Base-by-base conservation (phyloP, 306 rosid genomes). In the Purshia tridentata region DNA sequence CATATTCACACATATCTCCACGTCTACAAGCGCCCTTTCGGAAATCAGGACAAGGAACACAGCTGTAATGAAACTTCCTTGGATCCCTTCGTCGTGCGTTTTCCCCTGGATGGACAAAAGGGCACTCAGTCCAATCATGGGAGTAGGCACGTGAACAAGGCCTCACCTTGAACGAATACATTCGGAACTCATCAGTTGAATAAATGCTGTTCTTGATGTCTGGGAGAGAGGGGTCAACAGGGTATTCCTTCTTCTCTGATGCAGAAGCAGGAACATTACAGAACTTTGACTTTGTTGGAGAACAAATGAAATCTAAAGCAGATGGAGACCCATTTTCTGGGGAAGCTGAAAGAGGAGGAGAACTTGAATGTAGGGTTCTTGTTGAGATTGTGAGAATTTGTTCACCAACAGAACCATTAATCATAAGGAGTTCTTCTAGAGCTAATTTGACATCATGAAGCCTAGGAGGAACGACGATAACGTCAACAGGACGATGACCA, bases 11-110 rank as follows among this genome's bases (percentile, higher is more conserved):
- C 98, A 92, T 85, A 78, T 92, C 98, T 73, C 96, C 98, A 0
- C 98, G 89, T 52, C 98, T 80, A 76, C 98, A 92, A 75, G 98
- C 96, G 59, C 97, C 98, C 79, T 92, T 92, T 5, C 97, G 90
- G 72, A 92, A 92, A 73, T 90, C 97, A 49, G 98, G 98, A 72
- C 98, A 92, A 39, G 98, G 97, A 48, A 92, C 97, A 68, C 98
- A 92, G 81, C 98, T 92, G 65, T 92, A 92, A 71, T 92, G 98
- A 61, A 84, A 92, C 83, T 92, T 92, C 73, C 98, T 88, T 2
- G 98, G 98, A 73, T 92, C 98, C 90, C 98, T 90, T 77, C 98
- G 87, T 15, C 98, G 90, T 50, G 98, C 98, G 81, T 92, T 92
- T 81, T 92, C 98, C 67, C 98, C 98, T 0, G 98, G 98, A 78